phyloP scores from a whole-genome alignment of 129 eudicot species.

The Logfia minima region DNA sequence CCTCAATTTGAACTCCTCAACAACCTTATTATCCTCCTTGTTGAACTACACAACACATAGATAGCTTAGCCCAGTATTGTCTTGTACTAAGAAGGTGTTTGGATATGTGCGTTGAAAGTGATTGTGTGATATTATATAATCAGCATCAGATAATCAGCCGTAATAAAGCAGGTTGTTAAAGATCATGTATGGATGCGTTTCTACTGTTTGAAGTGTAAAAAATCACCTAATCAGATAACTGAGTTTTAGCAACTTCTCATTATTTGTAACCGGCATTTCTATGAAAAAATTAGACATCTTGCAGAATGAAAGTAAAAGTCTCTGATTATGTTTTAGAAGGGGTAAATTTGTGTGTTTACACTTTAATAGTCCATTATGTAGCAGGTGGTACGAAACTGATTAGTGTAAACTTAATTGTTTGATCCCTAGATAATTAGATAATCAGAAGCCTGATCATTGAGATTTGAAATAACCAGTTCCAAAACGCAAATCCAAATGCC shows the following conservation, averaged over 20 bases:
- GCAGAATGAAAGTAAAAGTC: neutral
- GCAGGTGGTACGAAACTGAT: neutral
- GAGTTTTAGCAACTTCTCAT: neutral
- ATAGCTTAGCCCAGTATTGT: neutral
- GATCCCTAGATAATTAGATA: neutral
- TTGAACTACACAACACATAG: conserved; percentile 50
- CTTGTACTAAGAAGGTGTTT: neutral
- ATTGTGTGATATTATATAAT: neutral
- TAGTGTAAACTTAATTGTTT: neutral
- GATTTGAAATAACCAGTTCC: neutral
- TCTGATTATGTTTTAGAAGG: neutral
- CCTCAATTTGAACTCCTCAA: conserved; percentile 81
- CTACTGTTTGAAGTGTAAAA: neutral
- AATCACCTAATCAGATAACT: neutral
- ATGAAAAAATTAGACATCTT: neutral
- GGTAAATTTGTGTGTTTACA: neutral
- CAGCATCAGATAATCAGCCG: neutral
- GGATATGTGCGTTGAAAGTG: neutral
- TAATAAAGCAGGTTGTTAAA: neutral
- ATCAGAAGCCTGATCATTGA: neutral
- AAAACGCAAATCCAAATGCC: neutral
- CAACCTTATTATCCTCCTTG: conserved; percentile 66
- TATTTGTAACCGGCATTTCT: neutral
- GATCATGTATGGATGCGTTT: neutral
- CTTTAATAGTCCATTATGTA: neutral